A percentile compares a stretch with the other conserved stretches of the same genome.
Evolutionary conservation across 1,284 basidiomycete genomes (phyloP).

Genomic region (Cerioporus squamosus): DNA sequence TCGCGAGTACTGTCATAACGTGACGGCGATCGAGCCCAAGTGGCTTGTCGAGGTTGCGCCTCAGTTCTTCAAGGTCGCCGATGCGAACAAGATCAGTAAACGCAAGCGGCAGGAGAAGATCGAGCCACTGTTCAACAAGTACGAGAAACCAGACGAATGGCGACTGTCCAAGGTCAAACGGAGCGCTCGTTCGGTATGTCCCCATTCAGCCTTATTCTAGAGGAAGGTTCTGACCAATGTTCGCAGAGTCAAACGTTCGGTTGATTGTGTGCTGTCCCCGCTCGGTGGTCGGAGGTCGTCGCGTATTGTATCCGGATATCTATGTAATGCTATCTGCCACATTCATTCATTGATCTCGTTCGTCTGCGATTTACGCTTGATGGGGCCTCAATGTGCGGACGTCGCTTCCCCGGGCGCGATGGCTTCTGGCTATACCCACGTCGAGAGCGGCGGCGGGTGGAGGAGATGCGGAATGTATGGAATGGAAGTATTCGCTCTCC

Average conservation of each 20-base stretch:
- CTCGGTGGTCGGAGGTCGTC: constrained; percentile 6
- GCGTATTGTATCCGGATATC: constrained; percentile 19
- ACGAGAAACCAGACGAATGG: constrained; percentile 92
- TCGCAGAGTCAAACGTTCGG: constrained; percentile 81
- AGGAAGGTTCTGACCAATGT: constrained; percentile 21
- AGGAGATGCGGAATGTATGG: neutral
- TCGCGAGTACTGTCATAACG: constrained; percentile 95
- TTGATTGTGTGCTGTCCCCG: constrained; percentile 38
- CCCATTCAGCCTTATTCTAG: neutral
- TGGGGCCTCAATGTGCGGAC: neutral
- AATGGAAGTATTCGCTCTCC: constrained; percentile 2
- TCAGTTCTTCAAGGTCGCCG: constrained; percentile 97
- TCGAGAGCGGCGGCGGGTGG: neutral
- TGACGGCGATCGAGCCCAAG: constrained; percentile 96
- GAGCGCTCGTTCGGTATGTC: constrained; percentile 79
- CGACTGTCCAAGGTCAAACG: constrained; percentile 87
- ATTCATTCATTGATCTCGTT: neutral
- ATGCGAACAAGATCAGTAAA: constrained; percentile 95
- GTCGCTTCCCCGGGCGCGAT: constrained; percentile 1
- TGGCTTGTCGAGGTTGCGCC: constrained; percentile 99
- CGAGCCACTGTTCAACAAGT: constrained; percentile 89
- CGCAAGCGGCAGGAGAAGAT: constrained; percentile 98
- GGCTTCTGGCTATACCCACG: constrained; percentile 3
- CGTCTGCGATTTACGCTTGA: constrained; percentile 1
- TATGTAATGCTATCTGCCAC: constrained; percentile 22